Evolutionary conservation across 345 rosid species (phyloP), one percentile per base, ranked within the genome.

Genomic region (Rhizophora mangle): DNA sequence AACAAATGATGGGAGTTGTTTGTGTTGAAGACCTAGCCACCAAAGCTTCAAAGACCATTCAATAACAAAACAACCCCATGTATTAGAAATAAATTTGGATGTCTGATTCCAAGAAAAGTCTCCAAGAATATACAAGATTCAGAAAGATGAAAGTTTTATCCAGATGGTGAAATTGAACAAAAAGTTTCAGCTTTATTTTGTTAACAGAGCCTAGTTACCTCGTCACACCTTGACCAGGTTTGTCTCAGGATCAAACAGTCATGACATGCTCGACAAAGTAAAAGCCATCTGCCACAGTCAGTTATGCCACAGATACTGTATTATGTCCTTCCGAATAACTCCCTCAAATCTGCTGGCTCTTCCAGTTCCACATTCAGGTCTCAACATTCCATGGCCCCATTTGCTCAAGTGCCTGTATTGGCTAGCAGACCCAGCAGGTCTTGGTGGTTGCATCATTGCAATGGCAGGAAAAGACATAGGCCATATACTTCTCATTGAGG

Each of bases 301-400:
- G 24, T 82, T 61, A 24, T 63, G 83, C 74, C 26, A 73, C 72
- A 90, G 73, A 91, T 93, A 94, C 80, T 81, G 86, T 85, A 86
- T 76, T 72, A 87, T 88, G 77, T 94, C 97, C 78, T 88, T 83
- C 56, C 96, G 74, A 65, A 89, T 58, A 18, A 86, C 85, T 64
- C 85, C 84, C 6, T 80, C 77, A 64, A 68, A 76, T 26, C 74
- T 56, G 37, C 81, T 27, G 53, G 67, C 82, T 47, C 78, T 47
- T 20, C 63, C 21, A 22, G 39, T 65, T 5, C 59, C 27, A 74
- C 67, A 76, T 64, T 71, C 78, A 46, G 72, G 75, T 52, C 51
- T 71, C n/a, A 63, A 46, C 62, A 72, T 68, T 59, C 77, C 78
- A 49, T 75, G 72, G 52, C 65, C 70, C 37, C 24, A 24, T 30